Evolutionary conservation across 306 rosid genomes (phyloP).

Genomic region (Arachis stenosperma): DNA sequence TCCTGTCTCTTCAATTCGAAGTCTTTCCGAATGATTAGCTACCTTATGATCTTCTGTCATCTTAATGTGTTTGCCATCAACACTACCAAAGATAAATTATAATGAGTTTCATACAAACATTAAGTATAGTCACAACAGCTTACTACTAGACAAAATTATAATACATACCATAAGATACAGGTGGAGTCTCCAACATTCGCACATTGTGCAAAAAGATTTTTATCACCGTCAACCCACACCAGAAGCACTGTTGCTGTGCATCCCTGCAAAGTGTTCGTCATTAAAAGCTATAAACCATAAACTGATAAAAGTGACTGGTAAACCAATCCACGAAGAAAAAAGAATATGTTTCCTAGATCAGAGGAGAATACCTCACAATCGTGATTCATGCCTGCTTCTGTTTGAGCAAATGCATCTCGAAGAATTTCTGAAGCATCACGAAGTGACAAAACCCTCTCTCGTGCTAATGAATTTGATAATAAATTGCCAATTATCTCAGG

Average conservation of each 20-base stretch:
- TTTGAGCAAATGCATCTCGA: constrained; percentile 80
- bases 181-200: constrained; percentile 97
- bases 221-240: constrained; percentile 71
- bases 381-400: constrained; percentile 80
- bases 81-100: constrained; percentile 56
- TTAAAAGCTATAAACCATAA: constrained; percentile 34
- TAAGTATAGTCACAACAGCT: background rate
- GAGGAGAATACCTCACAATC: constrained; percentile 72
- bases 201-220: constrained; percentile 80
- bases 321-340: background rate
- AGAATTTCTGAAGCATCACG: constrained; percentile 91
- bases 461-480: constrained; percentile 70
- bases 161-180: constrained; percentile 75
- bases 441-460: constrained; percentile 70
- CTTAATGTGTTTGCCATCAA: constrained; percentile 69
- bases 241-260: constrained; percentile 97
- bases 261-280: constrained; percentile 64
- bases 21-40: constrained; percentile 72
- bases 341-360: constrained; percentile 21
- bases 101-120: constrained; percentile 16
- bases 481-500: constrained; percentile 70
- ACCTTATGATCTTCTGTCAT: constrained; percentile 92
- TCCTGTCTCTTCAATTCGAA: constrained; percentile 72
- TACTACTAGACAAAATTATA: constrained; percentile 5
- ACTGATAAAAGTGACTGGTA: background rate